phyloP scores from a whole-genome alignment of 2,329 filamentous ascomycete genomes.

The Stachybotrys elegans region DNA sequence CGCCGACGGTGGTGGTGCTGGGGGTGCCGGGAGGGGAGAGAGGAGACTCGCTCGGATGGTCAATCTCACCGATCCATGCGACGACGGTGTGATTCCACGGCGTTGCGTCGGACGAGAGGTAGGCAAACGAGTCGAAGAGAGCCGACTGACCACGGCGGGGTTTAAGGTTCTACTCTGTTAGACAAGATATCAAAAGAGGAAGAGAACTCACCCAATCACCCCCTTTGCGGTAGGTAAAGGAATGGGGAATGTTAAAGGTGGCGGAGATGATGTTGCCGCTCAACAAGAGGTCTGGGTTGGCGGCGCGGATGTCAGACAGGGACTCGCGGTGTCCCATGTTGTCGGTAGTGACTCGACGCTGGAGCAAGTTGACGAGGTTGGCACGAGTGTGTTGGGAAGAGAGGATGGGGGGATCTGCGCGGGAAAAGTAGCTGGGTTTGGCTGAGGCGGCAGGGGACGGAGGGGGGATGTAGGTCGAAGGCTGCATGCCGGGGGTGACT shows the following conservation, averaged over 20 bases:
- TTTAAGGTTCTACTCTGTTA: constrained; percentile 75
- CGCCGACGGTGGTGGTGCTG: constrained; percentile 38
- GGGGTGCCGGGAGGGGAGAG: constrained; percentile 43
- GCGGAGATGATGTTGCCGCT: constrained; percentile 64
- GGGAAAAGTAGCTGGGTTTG: constrained; percentile 17
- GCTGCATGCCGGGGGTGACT: constrained; percentile 23
- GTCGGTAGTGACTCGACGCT: constrained; percentile 13
- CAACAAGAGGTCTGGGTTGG: constrained; percentile 51
- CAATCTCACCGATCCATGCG: constrained; percentile 90
- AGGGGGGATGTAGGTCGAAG: constrained; percentile 13
- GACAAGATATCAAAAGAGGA: no score
- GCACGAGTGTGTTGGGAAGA: neutral
- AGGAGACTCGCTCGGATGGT: constrained; percentile 38
- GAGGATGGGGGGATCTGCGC: constrained; percentile 10
- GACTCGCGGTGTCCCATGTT: constrained; percentile 43
- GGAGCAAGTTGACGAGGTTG: neutral
- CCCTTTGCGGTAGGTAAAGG: constrained; percentile 52
- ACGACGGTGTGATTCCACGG: constrained; percentile 91
- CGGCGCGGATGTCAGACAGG: constrained; percentile 49
- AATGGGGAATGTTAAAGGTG: constrained; percentile 59
- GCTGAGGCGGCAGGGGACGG: constrained; percentile 6
- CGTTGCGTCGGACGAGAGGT: constrained; percentile 77
- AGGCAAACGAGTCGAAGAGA: constrained; percentile 83
- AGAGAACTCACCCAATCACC: constrained; percentile 53
- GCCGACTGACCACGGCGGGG: constrained; percentile 83